A percentile compares a stretch with the other conserved stretches of the same genome.
These are phyloP conservation scores for Cryphonectria parasitica DNA, from an alignment of 2,329 filamentous ascomycete genomes.

Conservation along the genomic window DNA sequence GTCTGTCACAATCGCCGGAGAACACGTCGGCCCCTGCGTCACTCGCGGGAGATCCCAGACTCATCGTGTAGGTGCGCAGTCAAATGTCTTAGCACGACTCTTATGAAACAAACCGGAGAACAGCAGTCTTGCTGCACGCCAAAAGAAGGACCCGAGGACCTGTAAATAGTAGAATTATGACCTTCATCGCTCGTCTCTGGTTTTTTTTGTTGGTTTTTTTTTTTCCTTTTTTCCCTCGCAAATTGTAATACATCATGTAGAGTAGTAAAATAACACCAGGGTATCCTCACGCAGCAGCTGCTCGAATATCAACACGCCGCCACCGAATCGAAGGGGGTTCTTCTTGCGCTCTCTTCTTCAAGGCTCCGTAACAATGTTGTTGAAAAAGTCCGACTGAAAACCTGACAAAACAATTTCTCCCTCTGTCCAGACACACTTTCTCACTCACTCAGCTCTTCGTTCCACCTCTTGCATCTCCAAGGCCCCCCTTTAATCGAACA, in stretches of 20 bases:
- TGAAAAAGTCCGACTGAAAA: constrained; percentile 15
- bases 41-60: not conserved
- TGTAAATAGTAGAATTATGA: not conserved
- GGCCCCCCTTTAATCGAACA: constrained; percentile 6
- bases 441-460: too few species aligned
- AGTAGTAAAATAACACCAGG: constrained; percentile 8
- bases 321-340: not conserved
- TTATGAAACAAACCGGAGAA: not conserved
- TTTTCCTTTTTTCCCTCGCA: not conserved
- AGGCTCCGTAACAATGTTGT: constrained; percentile 7
- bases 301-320: constrained; percentile 14
- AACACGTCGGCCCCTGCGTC: not conserved
- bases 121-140: not conserved
- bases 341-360: not conserved
- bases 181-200: not conserved
- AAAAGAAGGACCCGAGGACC: not conserved
- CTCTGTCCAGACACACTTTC: not conserved
- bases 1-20: not conserved
- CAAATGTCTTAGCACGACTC: not conserved
- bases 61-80: not conserved
- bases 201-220: not conserved
- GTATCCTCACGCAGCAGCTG: constrained; percentile 15
- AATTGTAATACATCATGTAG: constrained; percentile 12
- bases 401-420: constrained; percentile 6
- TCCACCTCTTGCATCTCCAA: constrained; percentile 11